Evolutionary conservation across 148 eudicot genomes (phyloP).

Genomic region (Spergularia bocconei): DNA sequence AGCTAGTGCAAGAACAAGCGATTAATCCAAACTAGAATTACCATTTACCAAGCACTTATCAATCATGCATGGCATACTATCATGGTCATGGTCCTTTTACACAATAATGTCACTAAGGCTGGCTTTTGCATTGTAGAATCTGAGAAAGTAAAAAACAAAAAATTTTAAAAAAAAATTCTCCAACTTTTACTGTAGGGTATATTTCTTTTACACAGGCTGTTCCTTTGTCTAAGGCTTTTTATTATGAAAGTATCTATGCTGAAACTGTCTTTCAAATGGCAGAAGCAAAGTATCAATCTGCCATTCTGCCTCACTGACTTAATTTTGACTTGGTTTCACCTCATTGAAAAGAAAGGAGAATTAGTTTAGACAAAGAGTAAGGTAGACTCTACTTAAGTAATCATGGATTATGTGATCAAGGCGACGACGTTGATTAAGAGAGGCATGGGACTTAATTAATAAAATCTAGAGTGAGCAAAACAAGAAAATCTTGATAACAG

Average conservation of each 20-base stretch:
- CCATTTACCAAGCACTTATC: too few relatives aligned
- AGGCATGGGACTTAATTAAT: slow-evolving; percentile 15
- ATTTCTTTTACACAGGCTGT: slow-evolving; percentile 15
- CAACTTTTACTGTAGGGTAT: slow-evolving; percentile 10
- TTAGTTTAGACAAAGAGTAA: slow-evolving; percentile 3
- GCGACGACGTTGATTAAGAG: not conserved
- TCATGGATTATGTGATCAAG: slow-evolving; percentile 14
- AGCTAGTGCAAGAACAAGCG: too few relatives aligned
- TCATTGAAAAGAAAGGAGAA: not conserved
- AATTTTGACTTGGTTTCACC: not conserved
- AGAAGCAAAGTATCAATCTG: slow-evolving; percentile 16
- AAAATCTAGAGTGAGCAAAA: not conserved
- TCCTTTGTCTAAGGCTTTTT: slow-evolving; percentile 20
- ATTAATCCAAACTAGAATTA: too few relatives aligned
- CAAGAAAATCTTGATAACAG: not conserved
- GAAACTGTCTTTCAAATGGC: not conserved
- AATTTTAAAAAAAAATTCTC: not conserved
- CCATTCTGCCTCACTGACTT: not conserved
- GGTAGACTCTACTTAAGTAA: not conserved
- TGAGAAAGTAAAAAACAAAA: not conserved
- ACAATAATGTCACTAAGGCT: not conserved
- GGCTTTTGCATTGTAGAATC: not conserved
- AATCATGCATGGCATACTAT: not conserved
- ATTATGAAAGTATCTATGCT: not conserved
- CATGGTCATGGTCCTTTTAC: slow-evolving; percentile 2